A percentile compares a stretch with the other conserved stretches of the same genome.
Conservation (phyloP, 1,284 basidiomycete genomes). For the Coniophora puteana region DNA sequence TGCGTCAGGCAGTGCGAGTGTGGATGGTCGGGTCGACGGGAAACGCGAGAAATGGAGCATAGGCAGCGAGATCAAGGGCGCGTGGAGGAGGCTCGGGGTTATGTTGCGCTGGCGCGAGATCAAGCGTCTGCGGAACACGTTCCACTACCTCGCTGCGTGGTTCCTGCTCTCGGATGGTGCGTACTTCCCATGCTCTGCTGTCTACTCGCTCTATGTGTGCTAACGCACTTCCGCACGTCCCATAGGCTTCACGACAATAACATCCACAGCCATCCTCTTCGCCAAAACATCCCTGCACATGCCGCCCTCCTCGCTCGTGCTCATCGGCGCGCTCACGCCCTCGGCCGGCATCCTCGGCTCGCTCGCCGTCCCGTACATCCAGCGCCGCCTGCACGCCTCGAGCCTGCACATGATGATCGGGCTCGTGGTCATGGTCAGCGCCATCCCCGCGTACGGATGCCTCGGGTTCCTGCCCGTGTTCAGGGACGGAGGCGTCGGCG, state of each 20-base stretch:
- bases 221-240: neutral
- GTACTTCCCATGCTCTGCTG: constrained; percentile 15
- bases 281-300: constrained; percentile 79
- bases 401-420: constrained; percentile 66
- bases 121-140: constrained; percentile 74
- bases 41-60: constrained; percentile 47
- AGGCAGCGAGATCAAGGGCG: constrained; percentile 47
- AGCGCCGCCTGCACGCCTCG: constrained; percentile 56
- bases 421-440: constrained; percentile 62
- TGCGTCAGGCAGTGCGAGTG: constrained; percentile 13
- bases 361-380: constrained; percentile 65
- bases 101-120: constrained; percentile 75
- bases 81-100: constrained; percentile 63
- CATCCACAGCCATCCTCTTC: constrained; percentile 79
- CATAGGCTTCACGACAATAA: constrained; percentile 78
- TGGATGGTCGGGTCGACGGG: constrained; percentile 11
- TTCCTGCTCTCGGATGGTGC: constrained; percentile 86
- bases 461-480: constrained; percentile 69
- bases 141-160: constrained; percentile 86
- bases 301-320: constrained; percentile 63
- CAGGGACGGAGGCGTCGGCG: constrained; percentile 45
- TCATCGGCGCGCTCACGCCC: constrained; percentile 70
- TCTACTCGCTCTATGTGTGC: neutral
- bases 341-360: constrained; percentile 72
- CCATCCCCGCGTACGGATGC: constrained; percentile 81